Percentiles rank a stretch among this genome's conserved stretches.
Evolutionary conservation across 305 asterid genomes (phyloP).

Genomic region (Euphrasia arctica): DNA sequence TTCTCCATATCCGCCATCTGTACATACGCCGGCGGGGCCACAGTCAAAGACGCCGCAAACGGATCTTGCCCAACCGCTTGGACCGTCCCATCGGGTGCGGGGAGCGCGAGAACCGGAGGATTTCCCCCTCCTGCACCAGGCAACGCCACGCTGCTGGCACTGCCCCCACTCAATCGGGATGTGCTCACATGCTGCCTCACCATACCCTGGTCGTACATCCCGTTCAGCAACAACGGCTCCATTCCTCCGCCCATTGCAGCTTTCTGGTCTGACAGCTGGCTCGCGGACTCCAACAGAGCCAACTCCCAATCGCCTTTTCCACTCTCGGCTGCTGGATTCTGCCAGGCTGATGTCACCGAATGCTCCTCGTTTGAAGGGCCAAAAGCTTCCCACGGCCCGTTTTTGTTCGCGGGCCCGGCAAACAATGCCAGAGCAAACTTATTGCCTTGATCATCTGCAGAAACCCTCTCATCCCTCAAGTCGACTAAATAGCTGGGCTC

Average conservation of each 20-base stretch:
- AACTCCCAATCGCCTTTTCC: slow-evolving; percentile 97
- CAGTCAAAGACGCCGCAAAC: slow-evolving; percentile 72
- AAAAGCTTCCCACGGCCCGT: slow-evolving; percentile 87
- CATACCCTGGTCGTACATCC: slow-evolving; percentile 93
- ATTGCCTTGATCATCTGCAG: slow-evolving; percentile 90
- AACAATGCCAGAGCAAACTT: slow-evolving; percentile 82
- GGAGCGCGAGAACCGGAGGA: slow-evolving; percentile 82
- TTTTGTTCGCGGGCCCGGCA: slow-evolving; percentile 58
- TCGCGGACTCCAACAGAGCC: slow-evolving; percentile 87
- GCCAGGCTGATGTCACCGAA: slow-evolving; percentile 92
- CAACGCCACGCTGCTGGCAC: slow-evolving; percentile 69
- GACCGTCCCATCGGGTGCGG: slow-evolving; percentile 88
- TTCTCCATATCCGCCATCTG: slow-evolving; percentile 97
- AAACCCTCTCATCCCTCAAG: slow-evolving; percentile 75
- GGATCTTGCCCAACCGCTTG: slow-evolving; percentile 81
- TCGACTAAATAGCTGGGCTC: slow-evolving; percentile 67
- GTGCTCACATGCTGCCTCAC: slow-evolving; percentile 75
- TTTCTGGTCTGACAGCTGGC: slow-evolving; percentile 73
- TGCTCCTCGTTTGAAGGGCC: slow-evolving; percentile 47
- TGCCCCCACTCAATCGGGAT: slow-evolving; percentile 67
- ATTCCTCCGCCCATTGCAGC: slow-evolving; percentile 91
- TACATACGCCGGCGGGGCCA: slow-evolving; percentile 86
- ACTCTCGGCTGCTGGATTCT: slow-evolving; percentile 87
- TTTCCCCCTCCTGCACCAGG: slow-evolving; percentile 42
- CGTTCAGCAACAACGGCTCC: slow-evolving; percentile 78